Conservation (phyloP, 2,329 filamentous ascomycete genomes). For the Camptophora hylomeconis region DNA sequence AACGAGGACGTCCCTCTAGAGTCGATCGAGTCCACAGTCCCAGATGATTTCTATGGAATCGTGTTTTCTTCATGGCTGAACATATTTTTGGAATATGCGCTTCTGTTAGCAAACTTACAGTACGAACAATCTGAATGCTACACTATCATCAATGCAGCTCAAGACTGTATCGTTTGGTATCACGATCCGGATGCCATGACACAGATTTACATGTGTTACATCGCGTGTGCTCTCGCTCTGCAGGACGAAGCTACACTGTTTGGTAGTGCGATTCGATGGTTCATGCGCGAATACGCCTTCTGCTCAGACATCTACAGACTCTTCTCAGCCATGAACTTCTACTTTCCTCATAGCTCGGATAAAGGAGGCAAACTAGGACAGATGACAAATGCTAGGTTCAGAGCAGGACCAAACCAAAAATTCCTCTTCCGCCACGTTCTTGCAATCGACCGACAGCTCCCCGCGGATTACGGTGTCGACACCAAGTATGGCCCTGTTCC, state of each 20-base stretch:
- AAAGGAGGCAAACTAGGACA: conserved; percentile 22
- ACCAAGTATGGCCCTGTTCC: conserved; percentile 22
- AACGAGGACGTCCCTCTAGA: conserved; percentile 5
- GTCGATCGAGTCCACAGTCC: conserved; percentile 22
- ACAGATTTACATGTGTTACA: conserved; percentile 64
- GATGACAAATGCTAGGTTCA: conserved; percentile 38
- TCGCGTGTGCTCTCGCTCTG: conserved; percentile 67
- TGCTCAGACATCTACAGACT: conserved; percentile 73
- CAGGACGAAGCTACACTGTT: conserved; percentile 66
- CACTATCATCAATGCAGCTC: conserved; percentile 62
- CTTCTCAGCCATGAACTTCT: conserved; percentile 62
- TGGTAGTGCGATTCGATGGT: conserved; percentile 57
- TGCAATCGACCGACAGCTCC: conserved; percentile 62
- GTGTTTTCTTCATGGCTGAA: conserved; percentile 77
- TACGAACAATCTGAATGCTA: conserved; percentile 52
- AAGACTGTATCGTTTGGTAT: conserved; percentile 71
- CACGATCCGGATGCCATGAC: conserved; percentile 55
- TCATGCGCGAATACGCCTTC: conserved; percentile 71
- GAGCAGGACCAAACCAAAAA: conserved; percentile 69
- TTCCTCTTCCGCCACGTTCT: conserved; percentile 87
- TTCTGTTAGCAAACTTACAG: conserved; percentile 40
- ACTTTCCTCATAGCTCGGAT: conserved; percentile 47
- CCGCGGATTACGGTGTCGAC: conserved; percentile 31
- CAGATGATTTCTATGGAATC: conserved; percentile 58
- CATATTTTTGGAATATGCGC: conserved; percentile 75